These are phyloP conservation scores for Fraxinus albicans DNA, from an alignment of 305 asterid species.

Conservation along the genomic window DNA sequence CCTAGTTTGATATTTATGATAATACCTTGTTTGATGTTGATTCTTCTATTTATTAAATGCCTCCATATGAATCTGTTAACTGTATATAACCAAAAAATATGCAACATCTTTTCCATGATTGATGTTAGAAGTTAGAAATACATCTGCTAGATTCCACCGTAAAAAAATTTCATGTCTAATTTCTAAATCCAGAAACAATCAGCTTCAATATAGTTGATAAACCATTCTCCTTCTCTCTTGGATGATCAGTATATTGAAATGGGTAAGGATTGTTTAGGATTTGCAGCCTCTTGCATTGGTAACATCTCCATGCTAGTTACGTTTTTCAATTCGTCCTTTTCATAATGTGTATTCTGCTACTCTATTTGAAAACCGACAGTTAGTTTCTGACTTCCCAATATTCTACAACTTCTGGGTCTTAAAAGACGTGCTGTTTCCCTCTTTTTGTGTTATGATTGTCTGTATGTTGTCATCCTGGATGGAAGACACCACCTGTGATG, in stretches of 20 bases:
- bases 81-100: not conserved
- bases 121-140: not conserved
- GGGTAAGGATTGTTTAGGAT: not conserved
- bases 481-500: constrained; percentile 10
- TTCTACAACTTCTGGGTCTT: not conserved
- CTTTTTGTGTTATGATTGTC: constrained; percentile 14
- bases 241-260: not conserved
- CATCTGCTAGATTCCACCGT: not conserved
- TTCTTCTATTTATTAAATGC: not conserved
- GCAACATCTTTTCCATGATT: not conserved
- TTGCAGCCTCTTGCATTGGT: not conserved
- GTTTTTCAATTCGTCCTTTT: not conserved
- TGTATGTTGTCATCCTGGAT: constrained; percentile 22
- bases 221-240: not conserved
- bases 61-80: not conserved
- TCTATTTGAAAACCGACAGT: constrained; percentile 14
- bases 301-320: not conserved
- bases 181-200: not conserved
- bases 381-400: constrained; percentile 9
- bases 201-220: not conserved
- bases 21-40: not conserved
- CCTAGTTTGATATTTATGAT: constrained; percentile 2
- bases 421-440: constrained; percentile 7
- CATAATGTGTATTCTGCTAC: constrained; percentile 4
- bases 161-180: not conserved